Evolutionary conservation across 179 eudicot species (phyloP).

Genomic region (Beta lomatogona): DNA sequence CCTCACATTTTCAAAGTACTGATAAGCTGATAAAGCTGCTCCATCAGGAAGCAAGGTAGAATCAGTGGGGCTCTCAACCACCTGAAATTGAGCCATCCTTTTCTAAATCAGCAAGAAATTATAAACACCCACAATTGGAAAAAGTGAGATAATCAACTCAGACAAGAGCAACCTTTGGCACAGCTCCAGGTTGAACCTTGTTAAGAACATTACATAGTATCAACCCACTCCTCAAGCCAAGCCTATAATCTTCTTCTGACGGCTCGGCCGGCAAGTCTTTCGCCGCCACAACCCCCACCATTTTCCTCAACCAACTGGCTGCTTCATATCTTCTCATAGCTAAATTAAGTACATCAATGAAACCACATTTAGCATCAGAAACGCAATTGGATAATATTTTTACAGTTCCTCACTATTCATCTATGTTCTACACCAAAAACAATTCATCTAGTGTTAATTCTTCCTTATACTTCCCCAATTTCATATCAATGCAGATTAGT

Average conservation of each 20-base stretch:
- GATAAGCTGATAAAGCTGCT: slow-evolving; percentile 90
- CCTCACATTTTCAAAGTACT: slow-evolving; percentile 91
- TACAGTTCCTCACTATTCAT: background rate
- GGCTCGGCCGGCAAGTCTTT: slow-evolving; percentile 94
- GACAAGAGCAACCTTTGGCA: slow-evolving; percentile 62
- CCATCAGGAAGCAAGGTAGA: slow-evolving; percentile 75
- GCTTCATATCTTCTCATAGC: slow-evolving; percentile 90
- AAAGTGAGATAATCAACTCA: background rate
- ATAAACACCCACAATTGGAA: slow-evolving; percentile 8
- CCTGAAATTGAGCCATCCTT: slow-evolving; percentile 46
- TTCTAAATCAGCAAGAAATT: slow-evolving; percentile 3
- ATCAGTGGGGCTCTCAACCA: slow-evolving; percentile 82
- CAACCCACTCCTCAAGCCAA: slow-evolving; percentile 87
- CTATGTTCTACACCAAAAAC: background rate
- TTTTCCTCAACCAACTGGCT: slow-evolving; percentile 85
- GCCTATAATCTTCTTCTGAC: slow-evolving; percentile 87
- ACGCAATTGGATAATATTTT: too few species aligned
- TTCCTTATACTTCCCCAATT: background rate
- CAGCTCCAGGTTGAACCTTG: slow-evolving; percentile 88
- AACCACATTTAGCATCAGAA: slow-evolving; percentile 10
- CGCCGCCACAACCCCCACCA: slow-evolving; percentile 82
- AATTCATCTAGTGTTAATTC: background rate
- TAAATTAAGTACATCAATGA: slow-evolving; percentile 31
- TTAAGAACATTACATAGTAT: slow-evolving; percentile 88
- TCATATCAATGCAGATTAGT: background rate